These are phyloP conservation scores for Diaporthe humulicola DNA, from an alignment of 2,329 filamentous ascomycete species.

Conservation along the genomic window DNA sequence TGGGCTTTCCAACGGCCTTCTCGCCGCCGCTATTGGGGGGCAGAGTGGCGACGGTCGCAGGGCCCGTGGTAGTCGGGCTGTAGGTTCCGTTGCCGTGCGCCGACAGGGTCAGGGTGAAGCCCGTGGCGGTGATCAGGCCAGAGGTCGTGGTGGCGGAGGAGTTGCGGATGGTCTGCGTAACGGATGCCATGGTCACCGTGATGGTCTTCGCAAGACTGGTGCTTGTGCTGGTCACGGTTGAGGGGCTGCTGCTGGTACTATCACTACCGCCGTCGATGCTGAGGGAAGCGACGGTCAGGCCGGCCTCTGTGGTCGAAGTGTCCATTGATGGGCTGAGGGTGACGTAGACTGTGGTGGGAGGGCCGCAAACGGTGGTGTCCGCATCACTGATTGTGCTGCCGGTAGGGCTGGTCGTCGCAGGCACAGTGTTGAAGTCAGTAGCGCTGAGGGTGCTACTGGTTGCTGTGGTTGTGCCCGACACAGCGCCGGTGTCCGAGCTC, in stretches of 20 bases:
- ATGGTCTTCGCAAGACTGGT: constrained; percentile 36
- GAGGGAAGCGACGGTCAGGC: constrained; percentile 20
- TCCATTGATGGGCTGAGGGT: constrained; percentile 23
- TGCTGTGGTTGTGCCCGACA: background rate
- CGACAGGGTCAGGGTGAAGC: constrained; percentile 30
- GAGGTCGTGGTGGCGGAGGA: constrained; percentile 30
- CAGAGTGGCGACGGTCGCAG: constrained; percentile 37
- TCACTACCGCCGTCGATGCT: constrained; percentile 1
- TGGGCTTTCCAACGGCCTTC: constrained; percentile 48
- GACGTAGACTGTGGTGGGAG: constrained; percentile 31
- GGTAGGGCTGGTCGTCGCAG: background rate
- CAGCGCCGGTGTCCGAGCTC: constrained; percentile 7
- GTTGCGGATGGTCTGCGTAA: constrained; percentile 31
- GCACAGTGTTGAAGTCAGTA: background rate
- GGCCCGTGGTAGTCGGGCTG: constrained; percentile 44
- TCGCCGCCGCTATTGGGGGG: constrained; percentile 50
- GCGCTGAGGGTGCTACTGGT: background rate
- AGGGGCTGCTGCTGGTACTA: background rate
- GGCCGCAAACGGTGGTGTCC: background rate
- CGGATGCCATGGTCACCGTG: constrained; percentile 14
- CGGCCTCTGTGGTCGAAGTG: constrained; percentile 13
- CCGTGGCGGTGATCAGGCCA: constrained; percentile 42
- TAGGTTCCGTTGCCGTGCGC: constrained; percentile 47
- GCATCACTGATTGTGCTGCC: background rate
- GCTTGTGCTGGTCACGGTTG: constrained; percentile 32